Percentiles rank a stretch among this genome's conserved stretches.
Evolutionary conservation across 2,329 filamentous ascomycete genomes (phyloP).

Genomic region (Paradendryphiella salina): DNA sequence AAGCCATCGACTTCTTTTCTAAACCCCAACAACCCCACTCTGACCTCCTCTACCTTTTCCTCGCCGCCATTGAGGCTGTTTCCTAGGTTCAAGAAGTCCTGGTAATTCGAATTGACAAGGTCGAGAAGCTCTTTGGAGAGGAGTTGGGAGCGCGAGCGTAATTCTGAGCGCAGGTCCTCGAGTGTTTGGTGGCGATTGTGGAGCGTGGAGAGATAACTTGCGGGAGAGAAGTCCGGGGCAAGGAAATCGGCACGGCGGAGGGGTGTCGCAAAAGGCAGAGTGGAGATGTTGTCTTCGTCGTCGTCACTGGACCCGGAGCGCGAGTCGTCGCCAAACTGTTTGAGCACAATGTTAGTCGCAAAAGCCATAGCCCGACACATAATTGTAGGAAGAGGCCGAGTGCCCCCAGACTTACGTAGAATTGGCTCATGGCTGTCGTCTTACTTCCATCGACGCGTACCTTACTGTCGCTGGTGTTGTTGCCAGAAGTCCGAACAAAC

Average conservation of each 20-base stretch:
- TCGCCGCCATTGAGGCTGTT: slow-evolving; percentile 82
- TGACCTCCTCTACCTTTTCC: slow-evolving; percentile 86
- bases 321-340: slow-evolving; percentile 19
- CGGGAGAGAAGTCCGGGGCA: slow-evolving; percentile 71
- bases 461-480: not conserved
- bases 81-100: slow-evolving; percentile 83
- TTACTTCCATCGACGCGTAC: slow-evolving; percentile 13
- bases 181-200: slow-evolving; percentile 91
- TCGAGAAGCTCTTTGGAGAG: slow-evolving; percentile 88
- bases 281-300: slow-evolving; percentile 61
- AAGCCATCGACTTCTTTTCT: slow-evolving; percentile 78
- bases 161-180: slow-evolving; percentile 84
- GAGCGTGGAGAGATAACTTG: slow-evolving; percentile 79
- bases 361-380: not conserved
- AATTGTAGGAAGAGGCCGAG: not conserved
- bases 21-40: slow-evolving; percentile 85
- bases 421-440: slow-evolving; percentile 51
- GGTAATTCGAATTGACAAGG: slow-evolving; percentile 93
- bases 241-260: slow-evolving; percentile 84
- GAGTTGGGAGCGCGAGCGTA: slow-evolving; percentile 76
- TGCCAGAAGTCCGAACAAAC: slow-evolving; percentile 16
- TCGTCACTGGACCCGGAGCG: slow-evolving; percentile 31
- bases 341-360: not conserved
- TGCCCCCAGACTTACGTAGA: slow-evolving; percentile 49
- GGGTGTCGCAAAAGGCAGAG: slow-evolving; percentile 84